phyloP scores from a whole-genome alignment of 2,329 filamentous ascomycete species.

The Sphaerulina vaccinii region DNA sequence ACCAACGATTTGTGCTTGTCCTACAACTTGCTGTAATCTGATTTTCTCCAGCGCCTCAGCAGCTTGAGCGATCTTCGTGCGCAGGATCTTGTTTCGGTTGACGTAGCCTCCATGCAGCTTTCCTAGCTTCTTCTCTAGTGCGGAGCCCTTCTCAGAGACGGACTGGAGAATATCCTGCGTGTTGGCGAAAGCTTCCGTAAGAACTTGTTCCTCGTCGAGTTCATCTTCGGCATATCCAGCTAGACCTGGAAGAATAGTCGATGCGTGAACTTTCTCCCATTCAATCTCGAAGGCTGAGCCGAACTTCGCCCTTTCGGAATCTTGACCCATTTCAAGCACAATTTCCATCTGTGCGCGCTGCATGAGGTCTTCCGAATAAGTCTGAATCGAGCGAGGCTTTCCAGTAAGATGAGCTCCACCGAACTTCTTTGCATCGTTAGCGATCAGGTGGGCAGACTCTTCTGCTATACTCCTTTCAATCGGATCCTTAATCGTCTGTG shows the following conservation, averaged over 20 bases:
- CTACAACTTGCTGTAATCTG: conserved; percentile 67
- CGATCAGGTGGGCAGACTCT: conserved; percentile 77
- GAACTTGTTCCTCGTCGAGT: conserved; percentile 64
- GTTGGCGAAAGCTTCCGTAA: conserved; percentile 71
- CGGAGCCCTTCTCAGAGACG: conserved; percentile 76
- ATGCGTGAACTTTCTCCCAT: conserved; percentile 52
- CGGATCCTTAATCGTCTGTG: conserved; percentile 60
- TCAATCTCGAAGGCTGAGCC: conserved; percentile 41
- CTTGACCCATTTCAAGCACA: conserved; percentile 62
- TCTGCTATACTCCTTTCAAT: conserved; percentile 68
- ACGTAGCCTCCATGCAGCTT: conserved; percentile 88
- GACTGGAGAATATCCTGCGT: conserved; percentile 71
- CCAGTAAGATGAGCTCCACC: conserved; percentile 65
- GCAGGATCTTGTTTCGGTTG: conserved; percentile 76
- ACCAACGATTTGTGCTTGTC: conserved; percentile 71
- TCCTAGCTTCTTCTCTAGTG: conserved; percentile 88
- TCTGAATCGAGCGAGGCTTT: conserved; percentile 58
- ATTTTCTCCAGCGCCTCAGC: conserved; percentile 69
- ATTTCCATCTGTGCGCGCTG: conserved; percentile 75
- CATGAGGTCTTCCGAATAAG: conserved; percentile 69
- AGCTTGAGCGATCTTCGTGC: conserved; percentile 75
- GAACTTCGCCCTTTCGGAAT: conserved; percentile 47
- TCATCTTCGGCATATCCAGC: conserved; percentile 75
- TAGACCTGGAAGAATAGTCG: conserved; percentile 67
- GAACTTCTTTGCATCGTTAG: conserved; percentile 78